Evolutionary conservation across 176 grass and related monocot genomes (phyloP).

Genomic region (Musa beccarii): DNA sequence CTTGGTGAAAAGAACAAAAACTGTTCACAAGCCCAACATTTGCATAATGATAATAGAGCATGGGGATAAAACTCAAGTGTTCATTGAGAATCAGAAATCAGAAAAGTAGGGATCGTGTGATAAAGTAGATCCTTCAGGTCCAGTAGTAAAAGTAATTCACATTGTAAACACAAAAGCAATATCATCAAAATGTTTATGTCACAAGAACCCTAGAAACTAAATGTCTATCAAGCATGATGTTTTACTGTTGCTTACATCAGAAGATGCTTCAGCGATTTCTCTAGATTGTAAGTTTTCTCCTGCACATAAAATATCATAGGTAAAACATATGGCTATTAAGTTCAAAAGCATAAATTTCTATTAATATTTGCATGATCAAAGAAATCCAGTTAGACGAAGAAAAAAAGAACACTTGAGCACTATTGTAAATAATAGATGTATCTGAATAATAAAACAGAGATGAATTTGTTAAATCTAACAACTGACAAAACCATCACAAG

Average conservation of each 20-base stretch:
- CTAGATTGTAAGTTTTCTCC: background rate
- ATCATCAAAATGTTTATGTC: background rate
- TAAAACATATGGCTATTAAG: background rate
- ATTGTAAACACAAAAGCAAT: too few relatives aligned
- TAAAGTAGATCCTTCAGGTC: too few relatives aligned
- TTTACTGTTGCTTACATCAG: background rate
- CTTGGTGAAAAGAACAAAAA: too few relatives aligned
- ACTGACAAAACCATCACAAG: too few relatives aligned
- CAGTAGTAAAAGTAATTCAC: too few relatives aligned
- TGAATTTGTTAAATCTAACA: too few relatives aligned
- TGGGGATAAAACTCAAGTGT: too few relatives aligned
- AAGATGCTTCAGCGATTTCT: background rate
- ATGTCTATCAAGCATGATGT: background rate
- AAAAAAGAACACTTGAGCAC: background rate
- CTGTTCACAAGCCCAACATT: too few relatives aligned
- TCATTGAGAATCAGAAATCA: too few relatives aligned
- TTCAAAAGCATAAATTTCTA: background rate
- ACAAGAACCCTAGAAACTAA: background rate
- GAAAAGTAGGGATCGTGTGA: too few relatives aligned
- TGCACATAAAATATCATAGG: background rate
- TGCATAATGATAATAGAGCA: too few relatives aligned
- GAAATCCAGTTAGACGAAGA: background rate
- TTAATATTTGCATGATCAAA: background rate
- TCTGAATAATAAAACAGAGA: background rate
- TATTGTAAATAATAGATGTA: background rate